Percentiles rank a stretch among this genome's conserved stretches.
These are phyloP conservation scores for Pseudocercospora vitis DNA, from an alignment of 2,329 filamentous ascomycete genomes.

Conservation along the genomic window DNA sequence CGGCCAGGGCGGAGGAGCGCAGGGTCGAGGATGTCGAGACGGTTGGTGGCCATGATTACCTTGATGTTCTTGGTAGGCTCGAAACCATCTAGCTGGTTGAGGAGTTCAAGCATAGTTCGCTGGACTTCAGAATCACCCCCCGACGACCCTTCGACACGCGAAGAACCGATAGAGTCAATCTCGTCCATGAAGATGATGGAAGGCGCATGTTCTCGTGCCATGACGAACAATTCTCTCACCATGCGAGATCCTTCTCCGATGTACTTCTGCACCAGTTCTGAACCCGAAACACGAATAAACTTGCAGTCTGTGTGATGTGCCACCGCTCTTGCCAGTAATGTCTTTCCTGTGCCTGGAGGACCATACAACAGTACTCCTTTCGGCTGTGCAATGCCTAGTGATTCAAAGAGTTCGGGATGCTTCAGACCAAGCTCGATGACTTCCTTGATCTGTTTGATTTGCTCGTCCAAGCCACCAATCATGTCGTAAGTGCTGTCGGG, in stretches of 20 bases:
- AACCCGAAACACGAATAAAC: constrained; percentile 95
- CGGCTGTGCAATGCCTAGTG: constrained; percentile 95
- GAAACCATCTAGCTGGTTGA: constrained; percentile 98
- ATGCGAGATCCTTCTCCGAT: constrained; percentile 97
- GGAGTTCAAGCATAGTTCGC: constrained; percentile 94
- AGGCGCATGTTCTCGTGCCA: constrained; percentile 96
- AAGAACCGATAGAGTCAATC: constrained; percentile 97
- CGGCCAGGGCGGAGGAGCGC: constrained; percentile 92
- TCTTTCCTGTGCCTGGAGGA: constrained; percentile 96
- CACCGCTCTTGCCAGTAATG: constrained; percentile 87
- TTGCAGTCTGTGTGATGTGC: constrained; percentile 99
- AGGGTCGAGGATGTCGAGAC: constrained; percentile 94
- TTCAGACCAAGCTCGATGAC: constrained; percentile 98
- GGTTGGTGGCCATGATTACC: constrained; percentile 99
- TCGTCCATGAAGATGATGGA: constrained; percentile 99
- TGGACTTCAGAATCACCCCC: constrained; percentile 97
- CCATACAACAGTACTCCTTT: constrained; percentile 97
- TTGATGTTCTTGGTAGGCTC: constrained; percentile 97
- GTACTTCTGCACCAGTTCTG: constrained; percentile 97
- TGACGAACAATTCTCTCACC: constrained; percentile 98
- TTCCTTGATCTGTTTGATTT: constrained; percentile 99
- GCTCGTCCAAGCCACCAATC: constrained; percentile 97
- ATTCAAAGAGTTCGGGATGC: constrained; percentile 98
- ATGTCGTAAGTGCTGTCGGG: constrained; percentile 99
- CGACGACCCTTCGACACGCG: constrained; percentile 90